Evolutionary conservation across 2,329 filamentous ascomycete genomes (phyloP).

Genomic region (Scleromitrula shiraiana): DNA sequence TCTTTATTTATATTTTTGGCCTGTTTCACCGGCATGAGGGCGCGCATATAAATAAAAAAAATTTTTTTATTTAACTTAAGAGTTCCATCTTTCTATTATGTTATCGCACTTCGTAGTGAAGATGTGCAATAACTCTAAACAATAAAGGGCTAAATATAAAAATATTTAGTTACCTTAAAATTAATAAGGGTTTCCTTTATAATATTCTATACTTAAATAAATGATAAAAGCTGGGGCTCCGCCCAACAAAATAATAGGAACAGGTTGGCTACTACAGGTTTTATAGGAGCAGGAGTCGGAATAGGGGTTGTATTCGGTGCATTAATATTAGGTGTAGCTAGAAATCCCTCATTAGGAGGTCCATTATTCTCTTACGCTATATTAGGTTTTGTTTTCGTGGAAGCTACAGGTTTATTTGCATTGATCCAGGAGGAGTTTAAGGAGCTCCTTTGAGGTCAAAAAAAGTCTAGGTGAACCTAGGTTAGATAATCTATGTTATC

Average conservation of each 20-base stretch:
- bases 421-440: slow-evolving; percentile 32
- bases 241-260: not conserved
- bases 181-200: not conserved
- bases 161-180: too few species aligned
- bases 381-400: slow-evolving; percentile 40
- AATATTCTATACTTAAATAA: not conserved
- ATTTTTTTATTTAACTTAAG: too few species aligned
- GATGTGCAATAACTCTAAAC: too few species aligned
- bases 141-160: too few species aligned
- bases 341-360: slow-evolving; percentile 47
- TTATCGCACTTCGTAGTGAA: too few species aligned
- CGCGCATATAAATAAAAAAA: too few species aligned
- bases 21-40: too few species aligned
- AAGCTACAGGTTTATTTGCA: slow-evolving; percentile 51
- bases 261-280: slow-evolving; percentile 21
- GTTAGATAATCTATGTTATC: not conserved
- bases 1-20: too few species aligned
- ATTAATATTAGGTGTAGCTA: slow-evolving; percentile 45
- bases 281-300: slow-evolving; percentile 31
- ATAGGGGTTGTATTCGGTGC: slow-evolving; percentile 47
- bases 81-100: too few species aligned
- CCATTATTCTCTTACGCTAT: slow-evolving; percentile 56
- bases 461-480: not conserved
- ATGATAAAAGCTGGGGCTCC: not conserved
- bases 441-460: not conserved